A percentile compares a stretch with the other conserved stretches of the same genome.
phyloP scores from a whole-genome alignment of 202 grass and related monocot genomes.

The Dendrocalamus latiflorus region DNA sequence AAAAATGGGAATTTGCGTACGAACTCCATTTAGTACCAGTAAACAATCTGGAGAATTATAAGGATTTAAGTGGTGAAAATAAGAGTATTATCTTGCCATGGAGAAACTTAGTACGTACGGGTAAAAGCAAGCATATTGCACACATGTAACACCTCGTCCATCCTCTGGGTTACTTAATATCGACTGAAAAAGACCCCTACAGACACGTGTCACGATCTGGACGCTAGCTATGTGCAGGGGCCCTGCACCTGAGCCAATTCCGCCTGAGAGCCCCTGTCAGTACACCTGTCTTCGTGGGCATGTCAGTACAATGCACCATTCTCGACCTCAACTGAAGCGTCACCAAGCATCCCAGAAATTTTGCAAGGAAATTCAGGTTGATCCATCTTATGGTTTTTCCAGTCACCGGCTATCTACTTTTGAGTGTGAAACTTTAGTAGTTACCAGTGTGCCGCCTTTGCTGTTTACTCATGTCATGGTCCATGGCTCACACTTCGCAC shows the following conservation, averaged over 20 bases:
- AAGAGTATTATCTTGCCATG: background rate
- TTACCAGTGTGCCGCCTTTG: background rate
- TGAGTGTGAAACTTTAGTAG: background rate
- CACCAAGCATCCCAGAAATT: background rate
- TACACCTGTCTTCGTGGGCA: background rate
- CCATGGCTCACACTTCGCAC: constrained; percentile 35
- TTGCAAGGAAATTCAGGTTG: background rate
- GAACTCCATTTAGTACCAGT: background rate
- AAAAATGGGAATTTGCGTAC: background rate
- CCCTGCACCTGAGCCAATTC: too few species aligned
- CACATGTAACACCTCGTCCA: background rate
- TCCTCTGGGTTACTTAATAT: too few species aligned
- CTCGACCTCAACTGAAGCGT: background rate
- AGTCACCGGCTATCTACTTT: background rate
- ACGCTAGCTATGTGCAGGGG: too few species aligned
- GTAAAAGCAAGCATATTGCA: background rate
- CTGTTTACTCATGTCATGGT: background rate
- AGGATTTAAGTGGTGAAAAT: background rate
- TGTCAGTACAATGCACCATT: background rate
- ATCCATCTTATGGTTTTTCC: background rate
- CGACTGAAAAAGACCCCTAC: too few species aligned
- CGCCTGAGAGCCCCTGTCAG: constrained; percentile 4
- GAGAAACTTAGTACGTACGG: background rate
- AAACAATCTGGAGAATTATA: background rate
- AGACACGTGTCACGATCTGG: too few species aligned